Conservation (phyloP, 140 eudicot genomes). For the Stevia rebaudiana region DNA sequence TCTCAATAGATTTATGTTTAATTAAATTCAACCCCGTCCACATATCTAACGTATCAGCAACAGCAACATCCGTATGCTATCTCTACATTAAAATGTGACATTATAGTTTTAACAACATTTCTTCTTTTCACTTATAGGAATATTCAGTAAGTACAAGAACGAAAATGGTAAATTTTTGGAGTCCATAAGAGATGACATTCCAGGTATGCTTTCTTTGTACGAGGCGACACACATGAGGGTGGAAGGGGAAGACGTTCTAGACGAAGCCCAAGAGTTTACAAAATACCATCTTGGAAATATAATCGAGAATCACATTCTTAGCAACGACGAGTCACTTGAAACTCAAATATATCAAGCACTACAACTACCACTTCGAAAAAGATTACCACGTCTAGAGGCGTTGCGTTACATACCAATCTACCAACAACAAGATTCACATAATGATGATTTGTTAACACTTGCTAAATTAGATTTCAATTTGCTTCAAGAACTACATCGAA, state of each 20-base stretch:
- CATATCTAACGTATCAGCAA: too few relatives aligned
- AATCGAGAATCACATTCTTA: neutral
- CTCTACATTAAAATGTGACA: too few relatives aligned
- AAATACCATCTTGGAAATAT: slow-evolving; percentile 18
- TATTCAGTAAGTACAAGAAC: slow-evolving; percentile 41
- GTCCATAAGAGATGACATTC: slow-evolving; percentile 25
- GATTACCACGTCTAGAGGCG: slow-evolving; percentile 27
- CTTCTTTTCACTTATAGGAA: slow-evolving; percentile 16
- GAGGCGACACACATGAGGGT: slow-evolving; percentile 34
- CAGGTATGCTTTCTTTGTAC: slow-evolving; percentile 34
- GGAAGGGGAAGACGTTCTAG: slow-evolving; percentile 34
- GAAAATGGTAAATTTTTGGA: slow-evolving; percentile 26
- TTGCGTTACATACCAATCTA: slow-evolving; percentile 28
- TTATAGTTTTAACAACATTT: neutral
- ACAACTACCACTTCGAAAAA: slow-evolving; percentile 30
- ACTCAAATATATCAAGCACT: slow-evolving; percentile 29
- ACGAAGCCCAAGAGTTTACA: slow-evolving; percentile 33
- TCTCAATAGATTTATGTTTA: too few relatives aligned
- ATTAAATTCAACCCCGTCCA: too few relatives aligned
- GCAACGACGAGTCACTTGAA: slow-evolving; percentile 6
- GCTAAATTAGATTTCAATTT: slow-evolving; percentile 42
- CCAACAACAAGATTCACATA: slow-evolving; percentile 18
- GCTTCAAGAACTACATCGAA: slow-evolving; percentile 30
- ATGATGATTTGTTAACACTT: slow-evolving; percentile 22
- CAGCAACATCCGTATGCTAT: too few relatives aligned